phyloP scores from a whole-genome alignment of 129 eudicot species.

The Centella asiatica region DNA sequence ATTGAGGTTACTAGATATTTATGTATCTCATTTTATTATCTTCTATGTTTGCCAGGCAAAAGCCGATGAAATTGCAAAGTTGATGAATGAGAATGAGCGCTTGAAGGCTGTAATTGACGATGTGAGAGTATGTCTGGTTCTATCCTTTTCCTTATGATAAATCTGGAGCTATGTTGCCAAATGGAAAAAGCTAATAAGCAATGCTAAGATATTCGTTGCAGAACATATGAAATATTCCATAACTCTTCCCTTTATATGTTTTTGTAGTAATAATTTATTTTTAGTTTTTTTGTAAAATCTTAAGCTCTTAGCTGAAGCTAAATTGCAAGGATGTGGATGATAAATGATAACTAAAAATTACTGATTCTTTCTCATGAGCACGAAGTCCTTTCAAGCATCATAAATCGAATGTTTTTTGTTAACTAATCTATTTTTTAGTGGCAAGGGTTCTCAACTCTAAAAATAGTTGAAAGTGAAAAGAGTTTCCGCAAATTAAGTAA shows the following conservation, averaged over 20 bases:
- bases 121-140: slow-evolving; percentile 37
- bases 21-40: neutral
- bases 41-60: slow-evolving; percentile 51
- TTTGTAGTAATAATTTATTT: neutral
- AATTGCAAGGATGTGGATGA: too few species aligned
- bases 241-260: neutral
- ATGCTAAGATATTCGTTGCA: neutral
- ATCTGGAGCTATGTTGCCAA: neutral
- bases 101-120: slow-evolving; percentile 58
- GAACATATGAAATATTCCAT: neutral
- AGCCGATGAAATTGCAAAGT: slow-evolving; percentile 84
- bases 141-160: slow-evolving; percentile 9
- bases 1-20: too few species aligned
- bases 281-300: too few species aligned
- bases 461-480: neutral
- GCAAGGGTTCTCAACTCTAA: neutral
- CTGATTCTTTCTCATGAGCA: too few species aligned
- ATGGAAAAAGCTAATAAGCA: neutral
- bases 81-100: slow-evolving; percentile 90
- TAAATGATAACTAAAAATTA: too few species aligned
- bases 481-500: neutral
- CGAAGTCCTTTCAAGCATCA: neutral
- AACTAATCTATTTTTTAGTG: too few species aligned
- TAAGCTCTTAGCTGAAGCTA: too few species aligned
- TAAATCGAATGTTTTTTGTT: too few species aligned